These are phyloP conservation scores for Phaeosphaeria sp. DNA, from an alignment of 2,329 filamentous ascomycete species.

Conservation along the genomic window DNA sequence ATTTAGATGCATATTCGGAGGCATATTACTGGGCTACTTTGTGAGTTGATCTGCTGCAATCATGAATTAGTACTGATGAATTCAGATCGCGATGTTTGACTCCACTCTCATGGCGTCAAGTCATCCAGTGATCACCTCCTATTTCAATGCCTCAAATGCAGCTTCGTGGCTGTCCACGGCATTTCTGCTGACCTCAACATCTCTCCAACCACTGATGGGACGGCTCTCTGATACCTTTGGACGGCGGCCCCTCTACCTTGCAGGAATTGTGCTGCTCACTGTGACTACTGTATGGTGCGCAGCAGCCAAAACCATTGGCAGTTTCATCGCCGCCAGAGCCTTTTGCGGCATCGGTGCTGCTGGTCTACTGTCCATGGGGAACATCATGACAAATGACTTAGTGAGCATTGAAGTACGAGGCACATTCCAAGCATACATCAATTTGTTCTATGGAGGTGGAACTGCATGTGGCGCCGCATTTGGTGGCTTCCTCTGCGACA, in stretches of 20 bases:
- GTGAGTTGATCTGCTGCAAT: constrained; percentile 36
- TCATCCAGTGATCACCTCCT: constrained; percentile 81
- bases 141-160: constrained; percentile 78
- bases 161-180: constrained; percentile 85
- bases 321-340: constrained; percentile 73
- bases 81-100: constrained; percentile 65
- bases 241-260: constrained; percentile 70
- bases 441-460: constrained; percentile 66
- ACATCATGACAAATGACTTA: constrained; percentile 75
- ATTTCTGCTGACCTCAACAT: constrained; percentile 78
- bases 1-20: constrained; percentile 48
- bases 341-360: constrained; percentile 77
- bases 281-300: constrained; percentile 74
- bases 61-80: constrained; percentile 40
- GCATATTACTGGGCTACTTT: constrained; percentile 47
- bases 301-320: constrained; percentile 69
- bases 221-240: constrained; percentile 77
- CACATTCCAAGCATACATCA: constrained; percentile 73
- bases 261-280: constrained; percentile 68
- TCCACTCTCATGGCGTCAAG: constrained; percentile 81
- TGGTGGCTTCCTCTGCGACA: constrained; percentile 73
- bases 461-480: constrained; percentile 68
- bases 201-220: constrained; percentile 77
- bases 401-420: constrained; percentile 77
- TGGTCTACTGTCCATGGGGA: constrained; percentile 70